phyloP scores from a whole-genome alignment of 345 rosid genomes.

The Lepidium sativum region DNA sequence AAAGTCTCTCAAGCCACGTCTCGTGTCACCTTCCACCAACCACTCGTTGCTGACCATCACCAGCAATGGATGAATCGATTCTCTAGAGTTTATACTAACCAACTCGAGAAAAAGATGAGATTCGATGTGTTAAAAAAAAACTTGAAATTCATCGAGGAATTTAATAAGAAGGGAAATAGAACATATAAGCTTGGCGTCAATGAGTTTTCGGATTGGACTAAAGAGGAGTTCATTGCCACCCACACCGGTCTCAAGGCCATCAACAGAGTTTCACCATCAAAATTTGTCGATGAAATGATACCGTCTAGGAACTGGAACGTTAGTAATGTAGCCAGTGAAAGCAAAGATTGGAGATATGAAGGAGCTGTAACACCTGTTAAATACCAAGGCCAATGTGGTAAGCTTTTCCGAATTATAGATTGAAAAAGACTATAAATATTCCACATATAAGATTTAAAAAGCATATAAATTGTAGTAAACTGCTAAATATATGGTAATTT shows the following conservation, averaged over 20 bases:
- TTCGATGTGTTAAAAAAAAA: constrained; percentile 31
- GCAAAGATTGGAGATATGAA: constrained; percentile 33
- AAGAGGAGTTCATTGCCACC: constrained; percentile 34
- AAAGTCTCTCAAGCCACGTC: constrained; percentile 18
- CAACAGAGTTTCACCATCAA: not conserved
- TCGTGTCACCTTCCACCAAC: constrained; percentile 9
- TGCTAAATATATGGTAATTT: too few species aligned
- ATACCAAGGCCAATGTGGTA: constrained; percentile 40
- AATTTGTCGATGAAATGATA: not conserved
- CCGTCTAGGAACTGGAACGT: constrained; percentile 20
- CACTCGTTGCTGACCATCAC: constrained; percentile 19
- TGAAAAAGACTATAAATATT: too few species aligned
- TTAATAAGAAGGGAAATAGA: constrained; percentile 23
- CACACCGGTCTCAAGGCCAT: constrained; percentile 27
- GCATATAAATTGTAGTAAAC: too few species aligned
- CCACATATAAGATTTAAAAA: too few species aligned
- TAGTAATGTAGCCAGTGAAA: constrained; percentile 12
- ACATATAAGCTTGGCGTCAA: constrained; percentile 37
- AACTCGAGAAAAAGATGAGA: constrained; percentile 27
- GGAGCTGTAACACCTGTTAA: constrained; percentile 37
- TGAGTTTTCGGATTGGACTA: constrained; percentile 38
- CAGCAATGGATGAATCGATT: constrained; percentile 26
- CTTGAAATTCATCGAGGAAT: constrained; percentile 29
- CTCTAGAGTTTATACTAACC: constrained; percentile 23
- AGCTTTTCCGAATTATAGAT: too few species aligned